A percentile compares a stretch with the other conserved stretches of the same genome.
Evolutionary conservation across 306 rosid species (phyloP).

Genomic region (Inga oerstediana): DNA sequence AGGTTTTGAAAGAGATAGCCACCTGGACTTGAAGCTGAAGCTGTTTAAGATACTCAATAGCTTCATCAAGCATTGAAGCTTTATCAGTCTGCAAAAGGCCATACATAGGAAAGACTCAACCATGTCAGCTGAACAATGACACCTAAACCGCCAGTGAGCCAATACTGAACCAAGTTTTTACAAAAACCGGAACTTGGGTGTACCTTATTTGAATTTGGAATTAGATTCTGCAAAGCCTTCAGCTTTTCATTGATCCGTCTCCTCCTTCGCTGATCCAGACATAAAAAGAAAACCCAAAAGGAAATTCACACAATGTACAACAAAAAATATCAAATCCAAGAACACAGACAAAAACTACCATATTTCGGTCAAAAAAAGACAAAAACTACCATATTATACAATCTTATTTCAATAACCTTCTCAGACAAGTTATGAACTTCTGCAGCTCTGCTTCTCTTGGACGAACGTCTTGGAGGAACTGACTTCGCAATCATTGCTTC

Average conservation of each 20-base stretch:
- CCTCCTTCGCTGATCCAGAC: constrained; percentile 61
- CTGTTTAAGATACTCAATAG: constrained; percentile 77
- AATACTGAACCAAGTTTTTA: background rate
- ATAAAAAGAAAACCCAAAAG: background rate
- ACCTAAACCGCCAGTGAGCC: background rate
- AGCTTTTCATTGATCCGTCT: constrained; percentile 76
- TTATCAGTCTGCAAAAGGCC: constrained; percentile 58
- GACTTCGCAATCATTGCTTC: constrained; percentile 50
- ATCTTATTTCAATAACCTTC: constrained; percentile 44
- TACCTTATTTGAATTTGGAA: constrained; percentile 79
- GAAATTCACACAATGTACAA: background rate
- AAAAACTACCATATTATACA: background rate
- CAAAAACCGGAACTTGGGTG: background rate
- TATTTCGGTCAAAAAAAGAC: background rate
- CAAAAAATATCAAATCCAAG: constrained; percentile 2
- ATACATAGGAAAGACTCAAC: background rate
- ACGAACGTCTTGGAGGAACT: constrained; percentile 46
- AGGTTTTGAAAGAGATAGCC: background rate
- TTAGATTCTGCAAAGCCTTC: constrained; percentile 72
- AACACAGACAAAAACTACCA: background rate
- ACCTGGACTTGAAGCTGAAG: constrained; percentile 83
- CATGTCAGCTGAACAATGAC: background rate
- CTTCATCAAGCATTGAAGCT: constrained; percentile 82
- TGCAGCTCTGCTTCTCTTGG: constrained; percentile 76
- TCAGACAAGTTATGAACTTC: constrained; percentile 83